Base-by-base conservation (phyloP, 192 early-diverging fungal species). In the Gryganskiella cystojenkinii region DNA sequence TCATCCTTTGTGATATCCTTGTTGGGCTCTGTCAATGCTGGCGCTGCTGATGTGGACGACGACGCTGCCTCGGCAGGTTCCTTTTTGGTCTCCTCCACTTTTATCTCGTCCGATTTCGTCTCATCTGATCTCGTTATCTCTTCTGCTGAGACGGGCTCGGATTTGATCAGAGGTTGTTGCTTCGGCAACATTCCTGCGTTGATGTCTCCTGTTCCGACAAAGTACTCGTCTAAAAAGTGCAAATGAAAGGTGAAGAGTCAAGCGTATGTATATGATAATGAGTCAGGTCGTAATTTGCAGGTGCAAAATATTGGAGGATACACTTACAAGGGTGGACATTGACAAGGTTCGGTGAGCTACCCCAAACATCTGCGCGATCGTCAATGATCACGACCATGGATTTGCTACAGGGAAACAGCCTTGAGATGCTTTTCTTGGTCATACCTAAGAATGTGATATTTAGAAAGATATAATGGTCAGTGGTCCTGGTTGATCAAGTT, bases 321-420 rank as follows among this genome's bases (percentile, higher is more conserved):
- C 5, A 79, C 86, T 83, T 85, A 95, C 94, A 99, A 37, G 95
- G 95, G 43, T 89, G 83, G 24, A 99, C 93, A 53, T 91, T 88
- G 47, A 98, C 90, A 27, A 99, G 67, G 81, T 98, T 96, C 6
- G 91, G 92, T 2, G 96, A 92, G 88, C 90, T 94, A 28, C 83
- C 72, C 98, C 98, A 99, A 3, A 99, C 94, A 76, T 99, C 97
- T 0, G 90, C 91, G 24, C 97, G 89, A 82, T 99, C 98, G 73
- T 99, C 98, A 14, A 99, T 84, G 45, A 94, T 92, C 4, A 96
- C 94, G 3, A 97, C 98, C 97, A 99, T 98, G 28, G 92, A 95
- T 35, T 92, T 92, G 80, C 98, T 94, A 57, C 91, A 91, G 10
- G 98, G 96, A 74, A 99, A 98, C 46, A 99, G 83, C 10, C 98